A percentile compares a stretch with the other conserved stretches of the same genome.
Conservation (phyloP, 2,329 filamentous ascomycete genomes). For the Diaporthe vaccinii region DNA sequence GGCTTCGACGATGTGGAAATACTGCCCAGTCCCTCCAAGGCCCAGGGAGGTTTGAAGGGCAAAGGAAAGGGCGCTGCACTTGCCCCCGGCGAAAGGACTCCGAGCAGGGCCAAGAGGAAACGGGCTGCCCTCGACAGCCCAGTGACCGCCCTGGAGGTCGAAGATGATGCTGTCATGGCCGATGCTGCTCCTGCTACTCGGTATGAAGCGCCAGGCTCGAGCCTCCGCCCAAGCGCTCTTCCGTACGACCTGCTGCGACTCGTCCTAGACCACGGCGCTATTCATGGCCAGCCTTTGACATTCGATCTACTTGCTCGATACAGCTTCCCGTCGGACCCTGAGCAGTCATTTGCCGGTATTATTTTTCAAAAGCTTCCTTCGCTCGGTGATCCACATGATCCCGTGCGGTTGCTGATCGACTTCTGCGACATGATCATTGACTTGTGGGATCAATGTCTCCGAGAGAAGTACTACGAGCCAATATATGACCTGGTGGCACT, state of each 20-base stretch:
- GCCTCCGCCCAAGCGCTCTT: conserved; percentile 43
- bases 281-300: conserved; percentile 69
- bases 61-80: conserved; percentile 56
- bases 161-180: conserved; percentile 54
- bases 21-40: conserved; percentile 66
- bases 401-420: conserved; percentile 70
- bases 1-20: conserved; percentile 81
- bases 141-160: conserved; percentile 69
- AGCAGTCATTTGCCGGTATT: conserved; percentile 73
- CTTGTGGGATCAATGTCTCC: conserved; percentile 77
- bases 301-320: conserved; percentile 78
- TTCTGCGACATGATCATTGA: conserved; percentile 75
- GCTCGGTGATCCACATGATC: conserved; percentile 63
- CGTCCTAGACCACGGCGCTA: conserved; percentile 72
- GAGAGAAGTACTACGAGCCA: conserved; percentile 73
- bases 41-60: conserved; percentile 53
- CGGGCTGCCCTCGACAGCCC: conserved; percentile 76
- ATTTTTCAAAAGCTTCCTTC: conserved; percentile 77
- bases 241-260: conserved; percentile 63
- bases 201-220: conserved; percentile 3
- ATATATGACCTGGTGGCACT: conserved; percentile 76
- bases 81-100: conserved; percentile 67
- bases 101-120: conserved; percentile 80
- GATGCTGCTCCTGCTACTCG: conserved; percentile 8
- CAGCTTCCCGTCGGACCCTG: conserved; percentile 73